Evolutionary conservation across 345 rosid species (phyloP).

Genomic region (Excoecaria cochinchinensis): DNA sequence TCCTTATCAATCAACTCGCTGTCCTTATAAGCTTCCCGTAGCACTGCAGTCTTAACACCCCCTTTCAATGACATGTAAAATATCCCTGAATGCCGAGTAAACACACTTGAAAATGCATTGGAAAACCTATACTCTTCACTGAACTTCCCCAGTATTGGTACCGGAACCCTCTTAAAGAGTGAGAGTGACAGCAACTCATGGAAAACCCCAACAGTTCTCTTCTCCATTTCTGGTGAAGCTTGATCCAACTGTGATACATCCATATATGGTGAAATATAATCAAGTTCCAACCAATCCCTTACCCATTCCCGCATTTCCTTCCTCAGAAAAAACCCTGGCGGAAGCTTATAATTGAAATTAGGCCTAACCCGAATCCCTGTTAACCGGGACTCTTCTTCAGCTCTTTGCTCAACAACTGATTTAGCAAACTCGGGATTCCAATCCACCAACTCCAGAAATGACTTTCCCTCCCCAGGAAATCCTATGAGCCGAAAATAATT

Average conservation of each 20-base stretch:
- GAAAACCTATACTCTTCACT: slow-evolving; percentile 72
- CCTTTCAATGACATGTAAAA: slow-evolving; percentile 89
- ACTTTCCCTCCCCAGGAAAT: slow-evolving; percentile 54
- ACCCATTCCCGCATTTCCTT: slow-evolving; percentile 97
- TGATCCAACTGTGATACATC: slow-evolving; percentile 68
- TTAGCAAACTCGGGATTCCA: slow-evolving; percentile 62
- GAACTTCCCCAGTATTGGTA: slow-evolving; percentile 82
- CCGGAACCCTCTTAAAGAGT: slow-evolving; percentile 69
- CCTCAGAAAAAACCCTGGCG: slow-evolving; percentile 61
- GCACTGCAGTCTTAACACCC: slow-evolving; percentile 71
- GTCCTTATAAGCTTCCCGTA: slow-evolving; percentile 74
- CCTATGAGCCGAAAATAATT: slow-evolving; percentile 62
- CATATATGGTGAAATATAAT: slow-evolving; percentile 72
- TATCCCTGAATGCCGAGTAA: slow-evolving; percentile 86
- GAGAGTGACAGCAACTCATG: slow-evolving; percentile 87
- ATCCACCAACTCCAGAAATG: slow-evolving; percentile 49
- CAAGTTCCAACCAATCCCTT: slow-evolving; percentile 84
- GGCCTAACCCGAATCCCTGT: slow-evolving; percentile 65
- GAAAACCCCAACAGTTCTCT: slow-evolving; percentile 72
- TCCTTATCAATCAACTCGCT: slow-evolving; percentile 60
- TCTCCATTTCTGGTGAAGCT: slow-evolving; percentile 82
- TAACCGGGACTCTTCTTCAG: slow-evolving; percentile 49
- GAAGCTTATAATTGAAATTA: slow-evolving; percentile 63
- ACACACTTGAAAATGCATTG: slow-evolving; percentile 64
- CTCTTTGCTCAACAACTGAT: slow-evolving; percentile 56